A percentile compares a stretch with the other conserved stretches of the same genome.
Conservation (phyloP, 2,329 filamentous ascomycete genomes). For the Hirsutella rhossiliensis region DNA sequence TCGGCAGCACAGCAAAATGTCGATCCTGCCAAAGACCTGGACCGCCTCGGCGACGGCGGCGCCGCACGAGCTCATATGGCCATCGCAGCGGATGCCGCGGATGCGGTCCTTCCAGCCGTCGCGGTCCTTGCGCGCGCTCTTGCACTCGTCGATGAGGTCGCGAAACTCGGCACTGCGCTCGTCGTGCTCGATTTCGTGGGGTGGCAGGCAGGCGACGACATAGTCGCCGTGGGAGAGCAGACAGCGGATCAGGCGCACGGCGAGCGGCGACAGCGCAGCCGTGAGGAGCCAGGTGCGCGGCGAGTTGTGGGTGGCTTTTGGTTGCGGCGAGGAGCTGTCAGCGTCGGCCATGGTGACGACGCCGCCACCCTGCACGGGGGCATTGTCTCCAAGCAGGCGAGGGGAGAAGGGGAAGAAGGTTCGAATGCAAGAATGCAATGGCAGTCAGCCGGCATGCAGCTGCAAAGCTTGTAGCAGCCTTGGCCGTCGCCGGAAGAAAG, state of each 20-base stretch:
- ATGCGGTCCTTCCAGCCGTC: constrained; percentile 76
- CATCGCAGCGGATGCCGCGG: constrained; percentile 51
- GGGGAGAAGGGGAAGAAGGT: no score
- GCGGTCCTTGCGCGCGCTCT: constrained; percentile 47
- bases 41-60: constrained; percentile 81
- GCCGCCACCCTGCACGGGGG: not conserved
- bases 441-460: no score
- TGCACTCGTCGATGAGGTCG: constrained; percentile 61
- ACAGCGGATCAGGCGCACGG: constrained; percentile 68
- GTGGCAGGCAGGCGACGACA: constrained; percentile 72
- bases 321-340: constrained; percentile 10
- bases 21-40: constrained; percentile 71
- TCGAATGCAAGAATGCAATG: no score
- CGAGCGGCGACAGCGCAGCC: constrained; percentile 72
- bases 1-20: constrained; percentile 82
- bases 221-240: constrained; percentile 87
- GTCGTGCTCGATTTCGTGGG: constrained; percentile 66
- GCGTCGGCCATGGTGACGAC: constrained; percentile 17
- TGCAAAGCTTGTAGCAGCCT: no score
- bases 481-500: no score
- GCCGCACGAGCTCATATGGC: constrained; percentile 60
- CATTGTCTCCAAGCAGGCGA: not conserved
- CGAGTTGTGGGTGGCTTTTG: constrained; percentile 51
- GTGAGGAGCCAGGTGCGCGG: constrained; percentile 92
- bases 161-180: constrained; percentile 68